phyloP scores from a whole-genome alignment of 352 stramenopile genomes.

The Phytophthora boehmeriae region DNA sequence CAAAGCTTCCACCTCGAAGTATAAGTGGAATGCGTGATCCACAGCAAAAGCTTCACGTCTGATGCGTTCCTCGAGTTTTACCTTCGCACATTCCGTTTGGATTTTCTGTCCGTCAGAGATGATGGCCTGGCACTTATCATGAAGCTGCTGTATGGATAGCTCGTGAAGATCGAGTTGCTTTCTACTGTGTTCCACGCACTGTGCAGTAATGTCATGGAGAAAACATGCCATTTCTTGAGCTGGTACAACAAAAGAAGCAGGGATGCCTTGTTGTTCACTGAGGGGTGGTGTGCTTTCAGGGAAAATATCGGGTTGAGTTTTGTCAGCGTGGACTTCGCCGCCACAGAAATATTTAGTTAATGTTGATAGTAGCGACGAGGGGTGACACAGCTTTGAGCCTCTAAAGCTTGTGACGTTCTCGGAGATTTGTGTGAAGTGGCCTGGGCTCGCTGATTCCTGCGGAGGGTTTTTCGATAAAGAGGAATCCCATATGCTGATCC shows the following conservation, averaged over 20 bases:
- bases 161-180: slow-evolving; percentile 26
- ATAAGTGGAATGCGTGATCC: slow-evolving; percentile 49
- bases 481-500: slow-evolving; percentile 47
- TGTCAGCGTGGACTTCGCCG: slow-evolving; percentile 1
- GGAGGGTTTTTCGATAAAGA: slow-evolving; percentile 42
- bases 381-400: background rate
- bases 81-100: slow-evolving; percentile 11
- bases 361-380: slow-evolving; percentile 14
- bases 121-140: slow-evolving; percentile 10
- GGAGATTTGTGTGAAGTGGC: background rate
- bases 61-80: slow-evolving; percentile 33
- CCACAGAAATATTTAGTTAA: slow-evolving; percentile 24
- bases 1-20: slow-evolving; percentile 45
- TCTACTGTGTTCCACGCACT: slow-evolving; percentile 23
- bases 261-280: background rate
- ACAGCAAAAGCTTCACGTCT: slow-evolving; percentile 50
- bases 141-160: slow-evolving; percentile 18
- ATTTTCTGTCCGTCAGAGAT: slow-evolving; percentile 12
- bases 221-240: slow-evolving; percentile 26
- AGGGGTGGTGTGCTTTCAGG: background rate
- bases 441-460: slow-evolving; percentile 22
- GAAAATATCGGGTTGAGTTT: background rate
- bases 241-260: slow-evolving; percentile 23
- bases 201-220: slow-evolving; percentile 6
- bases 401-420: background rate